Percentiles rank a stretch among this genome's conserved stretches.
Evolutionary conservation across 495 filamentous ascomycete genomes (phyloP).

Genomic region (Astrothelium subdiscretum): DNA sequence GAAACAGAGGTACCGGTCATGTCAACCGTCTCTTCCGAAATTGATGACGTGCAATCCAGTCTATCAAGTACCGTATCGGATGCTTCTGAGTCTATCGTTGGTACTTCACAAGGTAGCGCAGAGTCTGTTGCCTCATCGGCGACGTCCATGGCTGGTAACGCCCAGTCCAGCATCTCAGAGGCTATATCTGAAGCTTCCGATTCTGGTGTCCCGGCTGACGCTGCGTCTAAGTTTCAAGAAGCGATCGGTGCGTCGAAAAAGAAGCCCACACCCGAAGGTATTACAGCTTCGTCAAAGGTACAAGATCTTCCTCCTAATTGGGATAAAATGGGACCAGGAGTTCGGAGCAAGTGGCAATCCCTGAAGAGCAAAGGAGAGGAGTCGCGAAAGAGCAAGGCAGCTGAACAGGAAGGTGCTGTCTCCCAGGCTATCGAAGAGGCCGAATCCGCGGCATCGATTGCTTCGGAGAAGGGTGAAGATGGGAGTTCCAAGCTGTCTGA

Average conservation of each 20-base stretch:
- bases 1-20: neutral
- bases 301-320: neutral
- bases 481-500: slow-evolving; percentile 7
- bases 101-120: slow-evolving; percentile 20
- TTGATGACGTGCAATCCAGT: slow-evolving; percentile 15
- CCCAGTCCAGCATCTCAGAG: slow-evolving; percentile 10
- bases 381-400: slow-evolving; percentile 26
- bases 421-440: neutral
- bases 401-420: slow-evolving; percentile 14
- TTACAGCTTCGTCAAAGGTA: neutral
- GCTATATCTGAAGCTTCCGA: slow-evolving; percentile 28
- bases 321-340: neutral
- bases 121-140: slow-evolving; percentile 29
- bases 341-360: neutral
- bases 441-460: slow-evolving; percentile 18
- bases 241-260: neutral
- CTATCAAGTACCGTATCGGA: slow-evolving; percentile 23
- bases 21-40: neutral
- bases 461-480: slow-evolving; percentile 14
- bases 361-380: slow-evolving; percentile 11
- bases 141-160: neutral
- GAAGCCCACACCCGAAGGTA: neutral
- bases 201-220: slow-evolving; percentile 12
- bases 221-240: neutral
- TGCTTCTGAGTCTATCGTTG: slow-evolving; percentile 21